Percentiles rank a stretch among this genome's conserved stretches.
Conservation (phyloP, 2,329 filamentous ascomycete species). For the Hirsutella thompsonii region DNA sequence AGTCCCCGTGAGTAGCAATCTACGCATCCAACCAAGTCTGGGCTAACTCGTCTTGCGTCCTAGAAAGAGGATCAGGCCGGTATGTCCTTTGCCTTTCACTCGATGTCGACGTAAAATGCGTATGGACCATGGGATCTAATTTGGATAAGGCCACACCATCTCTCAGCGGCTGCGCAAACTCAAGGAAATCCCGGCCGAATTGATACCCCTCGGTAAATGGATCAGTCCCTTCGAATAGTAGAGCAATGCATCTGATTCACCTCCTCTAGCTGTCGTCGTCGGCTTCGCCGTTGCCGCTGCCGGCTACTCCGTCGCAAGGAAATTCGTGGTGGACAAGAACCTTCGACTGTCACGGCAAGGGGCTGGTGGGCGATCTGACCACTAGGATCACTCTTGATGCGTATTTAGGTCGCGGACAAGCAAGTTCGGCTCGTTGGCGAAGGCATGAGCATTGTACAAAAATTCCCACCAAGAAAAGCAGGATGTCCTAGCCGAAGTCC, state of each 20-base stretch:
- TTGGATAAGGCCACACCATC: conserved; percentile 71
- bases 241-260: not conserved
- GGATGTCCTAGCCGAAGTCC: not conserved
- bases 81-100: too few relatives aligned
- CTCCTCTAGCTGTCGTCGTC: conserved; percentile 62
- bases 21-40: conserved; percentile 4
- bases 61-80: conserved; percentile 56
- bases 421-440: conserved; percentile 4
- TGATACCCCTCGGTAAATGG: conserved; percentile 76
- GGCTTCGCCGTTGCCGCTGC: conserved; percentile 72
- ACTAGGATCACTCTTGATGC: conserved; percentile 12
- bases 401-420: conserved; percentile 2
- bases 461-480: conserved; percentile 6
- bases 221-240: not conserved
- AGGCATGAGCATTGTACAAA: conserved; percentile 7
- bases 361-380: conserved; percentile 25
- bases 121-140: not conserved
- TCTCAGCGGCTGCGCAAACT: conserved; percentile 87
- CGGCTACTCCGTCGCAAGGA: conserved; percentile 67
- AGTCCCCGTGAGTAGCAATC: conserved; percentile 47
- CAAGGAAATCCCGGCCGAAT: conserved; percentile 82
- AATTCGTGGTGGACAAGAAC: conserved; percentile 82
- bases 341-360: conserved; percentile 72
- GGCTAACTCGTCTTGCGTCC: conserved; percentile 15
- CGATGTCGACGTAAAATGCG: too few relatives aligned